Percentiles rank a stretch among this genome's conserved stretches.
phyloP scores from a whole-genome alignment of 2,329 filamentous ascomycete species.

The Colletotrichum sp. region DNA sequence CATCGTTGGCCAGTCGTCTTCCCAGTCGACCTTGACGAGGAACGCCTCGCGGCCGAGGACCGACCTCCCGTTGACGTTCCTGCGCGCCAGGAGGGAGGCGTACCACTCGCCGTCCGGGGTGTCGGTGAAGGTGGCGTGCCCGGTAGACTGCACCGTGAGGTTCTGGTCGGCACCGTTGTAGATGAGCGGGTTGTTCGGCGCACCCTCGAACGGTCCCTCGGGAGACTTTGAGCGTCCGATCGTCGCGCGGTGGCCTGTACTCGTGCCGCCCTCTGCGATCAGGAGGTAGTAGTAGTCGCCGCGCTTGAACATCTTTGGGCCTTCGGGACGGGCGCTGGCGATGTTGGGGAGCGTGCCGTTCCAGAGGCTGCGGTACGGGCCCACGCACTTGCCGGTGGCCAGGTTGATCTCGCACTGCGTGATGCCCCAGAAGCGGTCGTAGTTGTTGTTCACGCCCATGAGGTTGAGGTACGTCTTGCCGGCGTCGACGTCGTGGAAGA shows the following conservation, averaged over 20 bases:
- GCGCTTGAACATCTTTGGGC: constrained; percentile 15
- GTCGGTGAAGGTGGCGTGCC: constrained; percentile 25
- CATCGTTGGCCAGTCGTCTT: constrained; percentile 27
- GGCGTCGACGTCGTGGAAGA: constrained; percentile 19
- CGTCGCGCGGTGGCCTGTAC: constrained; percentile 46
- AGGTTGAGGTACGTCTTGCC: constrained; percentile 24
- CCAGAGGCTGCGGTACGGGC: constrained; percentile 24
- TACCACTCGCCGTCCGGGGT: constrained; percentile 26
- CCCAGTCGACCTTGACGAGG: constrained; percentile 25
- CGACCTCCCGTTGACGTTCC: constrained; percentile 20
- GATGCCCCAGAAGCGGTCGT: constrained; percentile 28
- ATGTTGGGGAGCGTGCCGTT: constrained; percentile 26
- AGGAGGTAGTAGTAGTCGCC: constrained; percentile 9
- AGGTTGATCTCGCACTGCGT: constrained; percentile 26
- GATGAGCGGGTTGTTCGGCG: constrained; percentile 40
- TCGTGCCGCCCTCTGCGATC: constrained; percentile 31
- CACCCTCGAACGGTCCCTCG: constrained; percentile 44
- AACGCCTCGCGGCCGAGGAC: constrained; percentile 26
- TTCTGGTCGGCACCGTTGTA: constrained; percentile 24
- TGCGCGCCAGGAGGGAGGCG: constrained; percentile 24
- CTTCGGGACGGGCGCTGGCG: constrained; percentile 22
- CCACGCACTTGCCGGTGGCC: constrained; percentile 20
- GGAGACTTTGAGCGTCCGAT: constrained; percentile 37
- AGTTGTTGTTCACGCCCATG: constrained; percentile 26
- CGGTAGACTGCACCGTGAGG: constrained; percentile 23